Conservation (phyloP, 345 rosid species). For the Corymbia maculata region DNA sequence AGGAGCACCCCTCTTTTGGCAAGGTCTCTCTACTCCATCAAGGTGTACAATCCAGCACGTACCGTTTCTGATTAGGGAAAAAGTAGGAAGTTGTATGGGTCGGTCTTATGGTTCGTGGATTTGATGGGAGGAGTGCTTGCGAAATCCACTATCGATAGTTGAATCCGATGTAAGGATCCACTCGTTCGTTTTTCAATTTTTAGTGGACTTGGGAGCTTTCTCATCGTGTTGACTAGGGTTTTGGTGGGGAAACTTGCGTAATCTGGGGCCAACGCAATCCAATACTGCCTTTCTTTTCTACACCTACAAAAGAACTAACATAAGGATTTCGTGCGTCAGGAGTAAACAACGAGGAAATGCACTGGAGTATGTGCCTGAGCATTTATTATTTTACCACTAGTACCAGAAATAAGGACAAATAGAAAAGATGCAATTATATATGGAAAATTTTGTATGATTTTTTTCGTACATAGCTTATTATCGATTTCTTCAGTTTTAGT, state of each 20-base stretch:
- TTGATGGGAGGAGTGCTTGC: not conserved
- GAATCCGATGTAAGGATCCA: not conserved
- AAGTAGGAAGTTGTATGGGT: not conserved
- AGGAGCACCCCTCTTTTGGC: not conserved
- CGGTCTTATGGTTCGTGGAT: not conserved
- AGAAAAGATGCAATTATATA: not conserved
- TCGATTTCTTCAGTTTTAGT: not conserved
- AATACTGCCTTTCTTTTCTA: not conserved
- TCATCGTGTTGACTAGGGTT: not conserved
- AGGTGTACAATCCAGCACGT: not conserved
- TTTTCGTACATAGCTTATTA: not conserved
- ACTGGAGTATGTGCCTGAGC: not conserved
- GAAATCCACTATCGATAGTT: not conserved
- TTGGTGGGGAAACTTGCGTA: not conserved
- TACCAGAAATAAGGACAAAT: not conserved
- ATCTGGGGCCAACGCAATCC: not conserved
- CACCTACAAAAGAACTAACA: not conserved
- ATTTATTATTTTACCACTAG: not conserved
- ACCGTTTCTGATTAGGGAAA: not conserved
- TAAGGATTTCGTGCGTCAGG: rapidly evolving
- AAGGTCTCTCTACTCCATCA: not conserved
- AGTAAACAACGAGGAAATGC: not conserved
- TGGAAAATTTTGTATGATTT: not conserved
- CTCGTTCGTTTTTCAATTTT: not conserved
- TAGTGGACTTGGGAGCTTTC: not conserved